phyloP scores from a whole-genome alignment of 2,329 filamentous ascomycete species.

The Arthrocladium fulminans region DNA sequence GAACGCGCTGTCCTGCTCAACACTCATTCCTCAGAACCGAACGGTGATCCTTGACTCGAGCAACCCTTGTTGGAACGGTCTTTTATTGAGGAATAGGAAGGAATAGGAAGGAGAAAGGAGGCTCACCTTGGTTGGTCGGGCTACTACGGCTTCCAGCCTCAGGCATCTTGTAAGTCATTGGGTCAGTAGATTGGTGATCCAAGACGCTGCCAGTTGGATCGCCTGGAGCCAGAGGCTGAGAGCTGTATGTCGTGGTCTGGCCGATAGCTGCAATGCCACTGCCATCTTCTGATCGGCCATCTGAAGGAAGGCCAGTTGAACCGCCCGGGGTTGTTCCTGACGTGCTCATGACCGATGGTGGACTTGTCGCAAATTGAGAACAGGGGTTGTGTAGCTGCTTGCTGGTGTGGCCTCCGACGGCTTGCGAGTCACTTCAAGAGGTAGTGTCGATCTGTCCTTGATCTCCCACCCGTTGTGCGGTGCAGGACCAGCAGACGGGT shows the following conservation, averaged over 20 bases:
- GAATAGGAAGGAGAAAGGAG: background rate
- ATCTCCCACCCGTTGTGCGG: background rate
- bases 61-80: background rate
- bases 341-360: background rate
- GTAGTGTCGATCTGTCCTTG: background rate
- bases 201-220: conserved; percentile 16
- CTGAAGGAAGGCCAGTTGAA: background rate
- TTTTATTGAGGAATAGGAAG: background rate
- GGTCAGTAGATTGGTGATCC: conserved; percentile 17
- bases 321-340: background rate
- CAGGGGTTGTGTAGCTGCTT: background rate
- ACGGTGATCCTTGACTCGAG: background rate
- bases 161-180: conserved; percentile 18
- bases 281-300: background rate
- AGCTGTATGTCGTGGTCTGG: conserved; percentile 20
- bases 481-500: background rate
- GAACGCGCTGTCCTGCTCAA: background rate
- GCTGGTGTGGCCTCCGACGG: background rate
- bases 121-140: conserved; percentile 1
- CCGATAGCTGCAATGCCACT: conserved; percentile 13
- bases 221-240: conserved; percentile 13
- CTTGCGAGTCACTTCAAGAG: background rate
- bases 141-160: conserved; percentile 7
- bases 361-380: background rate
- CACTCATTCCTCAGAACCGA: background rate